Conservation (phyloP, 2,329 filamentous ascomycete species). For the Penicillium sp. region DNA sequence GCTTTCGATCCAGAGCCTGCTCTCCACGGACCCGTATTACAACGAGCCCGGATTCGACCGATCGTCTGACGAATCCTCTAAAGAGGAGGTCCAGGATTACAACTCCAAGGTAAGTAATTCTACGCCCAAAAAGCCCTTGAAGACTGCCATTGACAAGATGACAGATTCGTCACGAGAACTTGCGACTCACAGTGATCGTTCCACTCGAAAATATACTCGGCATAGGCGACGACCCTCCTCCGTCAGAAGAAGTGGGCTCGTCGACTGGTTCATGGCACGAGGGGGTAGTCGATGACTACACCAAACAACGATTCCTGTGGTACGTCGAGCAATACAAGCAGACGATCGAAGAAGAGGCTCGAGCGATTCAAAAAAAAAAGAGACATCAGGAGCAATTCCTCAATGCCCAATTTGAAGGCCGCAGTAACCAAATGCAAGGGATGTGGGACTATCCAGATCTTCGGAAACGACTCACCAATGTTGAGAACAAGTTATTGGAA, state of each 20-base stretch:
- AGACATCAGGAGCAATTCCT: constrained; percentile 68
- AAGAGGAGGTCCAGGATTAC: constrained; percentile 74
- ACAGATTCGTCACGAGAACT: constrained; percentile 86
- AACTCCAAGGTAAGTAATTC: constrained; percentile 70
- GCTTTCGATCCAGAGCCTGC: constrained; percentile 92
- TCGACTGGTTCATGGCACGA: neutral
- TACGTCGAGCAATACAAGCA: constrained; percentile 87
- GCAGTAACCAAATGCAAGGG: constrained; percentile 81
- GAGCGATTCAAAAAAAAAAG: constrained; percentile 59
- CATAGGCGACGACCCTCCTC: constrained; percentile 44
- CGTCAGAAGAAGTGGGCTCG: neutral
- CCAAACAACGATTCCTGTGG: constrained; percentile 92
- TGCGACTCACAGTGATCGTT: constrained; percentile 84
- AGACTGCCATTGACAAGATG: neutral
- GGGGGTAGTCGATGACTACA: constrained; percentile 79
- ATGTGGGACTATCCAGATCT: constrained; percentile 80
- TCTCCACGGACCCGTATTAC: constrained; percentile 92
- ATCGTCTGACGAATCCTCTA: too few relatives aligned
- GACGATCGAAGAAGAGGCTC: constrained; percentile 61
- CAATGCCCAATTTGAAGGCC: constrained; percentile 86
- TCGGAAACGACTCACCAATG: constrained; percentile 67
- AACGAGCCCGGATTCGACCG: constrained; percentile 96
- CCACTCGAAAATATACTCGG: constrained; percentile 79
- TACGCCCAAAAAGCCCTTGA: neutral
- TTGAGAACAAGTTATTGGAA: constrained; percentile 71